Evolutionary conservation across 179 eudicot species (phyloP), one percentile per base, ranked within the genome.

Genomic region (Dionaea muscipula): DNA sequence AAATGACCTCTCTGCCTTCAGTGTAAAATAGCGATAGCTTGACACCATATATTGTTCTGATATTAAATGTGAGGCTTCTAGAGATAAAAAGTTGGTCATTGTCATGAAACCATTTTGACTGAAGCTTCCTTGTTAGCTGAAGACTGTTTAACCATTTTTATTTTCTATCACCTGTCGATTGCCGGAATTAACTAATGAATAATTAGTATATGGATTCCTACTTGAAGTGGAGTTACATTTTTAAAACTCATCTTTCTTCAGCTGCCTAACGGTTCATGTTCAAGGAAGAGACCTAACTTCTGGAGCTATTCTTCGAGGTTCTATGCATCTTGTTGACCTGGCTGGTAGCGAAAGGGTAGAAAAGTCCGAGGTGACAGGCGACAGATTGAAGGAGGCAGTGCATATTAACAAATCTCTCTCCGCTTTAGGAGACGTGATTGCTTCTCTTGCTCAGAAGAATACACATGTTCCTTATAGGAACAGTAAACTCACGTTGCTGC

Each of bases 331-430:
- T 50, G 99, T 93, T 57, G 99, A 93, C 78, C 71, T 93, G 33
- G 99, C 99, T 16, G 99, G 99, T 62, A 93, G 99, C 72, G 99
- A 93, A 76, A 82, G 99, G 65, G 99, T 93, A 24, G 85, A 93
- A 64, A 93, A 93, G 71, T 93, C 99, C 26, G 96, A 85, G 69
- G 96, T 82, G 31, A 88, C 86, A 28, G 99, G 99, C 55, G 99
- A 93, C 55, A 76, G 99, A 72, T 70, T 93, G 53, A 93, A 93
- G 78, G 99, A 93, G 75, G 99, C 99, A 6, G 85, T 78, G 39
- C 96, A 93, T 63, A 93, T 93, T 25, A 93, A 93, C 62, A 85
- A 74, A 72, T 93, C 99, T 55, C 95, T 93, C 53, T 82, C 99
- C 51, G 99, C 96, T 23, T 68, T 93, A 59, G 99, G 99, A 25